Conservation (phyloP, 768 basidiomycete species). For the Agrocybe chaxingu region DNA sequence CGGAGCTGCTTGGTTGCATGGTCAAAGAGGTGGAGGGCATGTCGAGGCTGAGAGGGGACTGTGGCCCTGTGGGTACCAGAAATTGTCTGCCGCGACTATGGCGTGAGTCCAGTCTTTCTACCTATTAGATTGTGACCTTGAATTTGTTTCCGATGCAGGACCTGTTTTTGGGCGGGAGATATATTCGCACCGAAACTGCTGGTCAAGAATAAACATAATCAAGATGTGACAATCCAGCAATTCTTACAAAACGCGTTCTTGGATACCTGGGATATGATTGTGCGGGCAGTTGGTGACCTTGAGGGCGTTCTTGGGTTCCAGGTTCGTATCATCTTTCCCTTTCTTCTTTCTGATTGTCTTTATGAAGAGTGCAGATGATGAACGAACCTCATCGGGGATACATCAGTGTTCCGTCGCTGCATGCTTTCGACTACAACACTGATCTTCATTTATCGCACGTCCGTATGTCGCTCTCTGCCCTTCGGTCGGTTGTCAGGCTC, state of each 20-base stretch:
- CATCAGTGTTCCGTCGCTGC: conserved; percentile 75
- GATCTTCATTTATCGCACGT: conserved; percentile 83
- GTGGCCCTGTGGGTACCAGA: conserved; percentile 95
- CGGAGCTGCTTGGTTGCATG: conserved; percentile 84
- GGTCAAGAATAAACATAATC: conserved; percentile 42
- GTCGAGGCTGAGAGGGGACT: conserved; percentile 75
- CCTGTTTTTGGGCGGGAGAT: conserved; percentile 92
- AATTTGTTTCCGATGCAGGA: conserved; percentile 39
- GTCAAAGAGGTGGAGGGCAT: conserved; percentile 74
- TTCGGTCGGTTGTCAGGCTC: not conserved
- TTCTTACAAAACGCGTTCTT: conserved; percentile 84
- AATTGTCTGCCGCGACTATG: conserved; percentile 91
- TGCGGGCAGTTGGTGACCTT: conserved; percentile 63
- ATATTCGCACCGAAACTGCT: conserved; percentile 76
- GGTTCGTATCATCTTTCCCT: conserved; percentile 40
- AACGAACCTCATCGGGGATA: conserved; percentile 97
- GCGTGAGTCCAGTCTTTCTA: conserved; percentile 46
- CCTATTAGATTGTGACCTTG: not conserved
- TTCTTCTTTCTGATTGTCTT: not conserved
- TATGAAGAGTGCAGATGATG: conserved; percentile 56
- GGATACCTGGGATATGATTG: conserved; percentile 71
- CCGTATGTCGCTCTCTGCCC: conserved; percentile 44
- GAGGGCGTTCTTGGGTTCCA: conserved; percentile 88
- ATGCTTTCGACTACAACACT: conserved; percentile 90
- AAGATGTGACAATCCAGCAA: conserved; percentile 65